phyloP scores from a whole-genome alignment of 2,329 filamentous ascomycete species.

The Clathrospora elynae region DNA sequence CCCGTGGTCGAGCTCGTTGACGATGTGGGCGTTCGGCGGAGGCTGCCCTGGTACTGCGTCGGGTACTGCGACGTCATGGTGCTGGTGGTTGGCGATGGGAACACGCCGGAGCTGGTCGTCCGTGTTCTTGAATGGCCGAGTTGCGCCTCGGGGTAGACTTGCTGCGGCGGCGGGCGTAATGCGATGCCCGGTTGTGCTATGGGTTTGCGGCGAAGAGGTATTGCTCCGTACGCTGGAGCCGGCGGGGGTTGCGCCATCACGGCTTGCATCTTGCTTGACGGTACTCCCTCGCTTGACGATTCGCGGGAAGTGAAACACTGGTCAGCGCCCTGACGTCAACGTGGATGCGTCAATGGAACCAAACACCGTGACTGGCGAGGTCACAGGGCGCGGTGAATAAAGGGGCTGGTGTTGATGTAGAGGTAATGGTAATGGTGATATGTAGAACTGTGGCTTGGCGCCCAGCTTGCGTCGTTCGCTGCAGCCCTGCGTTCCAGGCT shows the following conservation, averaged over 20 bases:
- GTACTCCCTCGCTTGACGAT: constrained; percentile 25
- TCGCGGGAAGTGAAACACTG: constrained; percentile 31
- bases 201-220: constrained; percentile 44
- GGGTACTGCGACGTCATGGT: constrained; percentile 44
- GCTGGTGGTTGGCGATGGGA: constrained; percentile 32
- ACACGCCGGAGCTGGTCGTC: constrained; percentile 47
- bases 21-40: constrained; percentile 66
- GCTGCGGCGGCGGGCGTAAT: constrained; percentile 37
- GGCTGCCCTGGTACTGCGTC: constrained; percentile 42
- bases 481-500: constrained; percentile 28
- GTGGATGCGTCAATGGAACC: constrained; percentile 23
- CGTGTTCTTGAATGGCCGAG: constrained; percentile 45
- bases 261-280: constrained; percentile 33
- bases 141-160: constrained; percentile 28
- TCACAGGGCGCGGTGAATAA: constrained; percentile 13
- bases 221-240: constrained; percentile 33
- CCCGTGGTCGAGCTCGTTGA: constrained; percentile 69
- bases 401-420: constrained; percentile 26
- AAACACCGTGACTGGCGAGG: constrained; percentile 13
- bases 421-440: constrained; percentile 17
- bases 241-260: constrained; percentile 35
- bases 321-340: constrained; percentile 37
- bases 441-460: constrained; percentile 26
- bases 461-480: constrained; percentile 28
- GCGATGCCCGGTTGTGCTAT: constrained; percentile 40